Conservation (phyloP, 768 basidiomycete species). For the Crassisporium funariophilum region DNA sequence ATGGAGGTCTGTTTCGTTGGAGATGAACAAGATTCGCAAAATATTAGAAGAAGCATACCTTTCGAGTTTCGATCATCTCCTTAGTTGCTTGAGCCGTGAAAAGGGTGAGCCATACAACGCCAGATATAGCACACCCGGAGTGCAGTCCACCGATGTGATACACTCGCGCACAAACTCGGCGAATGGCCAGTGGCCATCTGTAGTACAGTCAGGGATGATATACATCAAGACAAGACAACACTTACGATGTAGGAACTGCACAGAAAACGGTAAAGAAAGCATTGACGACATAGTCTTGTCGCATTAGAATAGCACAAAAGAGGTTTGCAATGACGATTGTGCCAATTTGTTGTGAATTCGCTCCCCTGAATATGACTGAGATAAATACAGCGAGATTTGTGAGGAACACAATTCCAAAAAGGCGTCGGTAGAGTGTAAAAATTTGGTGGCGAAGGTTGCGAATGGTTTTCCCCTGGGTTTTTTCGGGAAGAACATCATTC, state of each 20-base stretch:
- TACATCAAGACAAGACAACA: conserved; percentile 8
- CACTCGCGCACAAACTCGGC: conserved; percentile 54
- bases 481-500: conserved; percentile 51
- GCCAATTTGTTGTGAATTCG: conserved; percentile 38
- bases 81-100: conserved; percentile 54
- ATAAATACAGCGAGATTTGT: conserved; percentile 57
- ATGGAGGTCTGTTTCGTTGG: conserved; percentile 38
- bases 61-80: conserved; percentile 40
- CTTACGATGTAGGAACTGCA: conserved; percentile 50
- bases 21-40: not conserved
- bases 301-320: conserved; percentile 50
- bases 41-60: conserved; percentile 26
- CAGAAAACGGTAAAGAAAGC: conserved; percentile 55
- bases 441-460: conserved; percentile 58
- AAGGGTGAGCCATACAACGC: conserved; percentile 52
- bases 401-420: conserved; percentile 61
- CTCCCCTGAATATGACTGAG: conserved; percentile 34
- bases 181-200: conserved; percentile 58
- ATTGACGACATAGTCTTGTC: conserved; percentile 62
- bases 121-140: conserved; percentile 58
- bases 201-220: conserved; percentile 2
- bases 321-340: conserved; percentile 48
- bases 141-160: conserved; percentile 65
- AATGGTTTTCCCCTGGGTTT: conserved; percentile 46
- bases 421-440: conserved; percentile 57